phyloP scores from a whole-genome alignment of 768 basidiomycete species.

The Calocybe indica region DNA sequence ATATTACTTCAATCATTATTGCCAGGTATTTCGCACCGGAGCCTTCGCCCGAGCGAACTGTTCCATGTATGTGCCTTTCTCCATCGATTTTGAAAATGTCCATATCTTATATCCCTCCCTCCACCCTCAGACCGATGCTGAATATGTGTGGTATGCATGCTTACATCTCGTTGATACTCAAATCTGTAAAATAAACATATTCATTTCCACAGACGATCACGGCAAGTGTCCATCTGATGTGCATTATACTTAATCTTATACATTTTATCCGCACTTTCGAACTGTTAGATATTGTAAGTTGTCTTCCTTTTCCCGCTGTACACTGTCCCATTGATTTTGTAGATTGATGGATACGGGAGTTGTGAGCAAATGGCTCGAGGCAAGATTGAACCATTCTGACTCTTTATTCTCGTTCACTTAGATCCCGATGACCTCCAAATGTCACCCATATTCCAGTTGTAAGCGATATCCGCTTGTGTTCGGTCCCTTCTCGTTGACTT shows the following conservation, averaged over 20 bases:
- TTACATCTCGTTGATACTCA: background rate
- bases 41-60: slow-evolving; percentile 90
- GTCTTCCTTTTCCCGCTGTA: slow-evolving; percentile 8
- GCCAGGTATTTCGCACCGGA: slow-evolving; percentile 76
- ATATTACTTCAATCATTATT: slow-evolving; percentile 90
- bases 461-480: slow-evolving; percentile 11
- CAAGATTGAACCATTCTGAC: background rate
- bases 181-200: background rate
- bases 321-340: background rate
- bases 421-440: slow-evolving; percentile 79
- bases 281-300: slow-evolving; percentile 15
- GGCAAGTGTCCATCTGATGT: slow-evolving; percentile 36
- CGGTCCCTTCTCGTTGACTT: background rate
- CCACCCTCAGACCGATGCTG: slow-evolving; percentile 61
- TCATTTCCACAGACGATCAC: slow-evolving; percentile 59
- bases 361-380: slow-evolving; percentile 39
- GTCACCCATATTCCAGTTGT: slow-evolving; percentile 71
- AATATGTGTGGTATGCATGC: slow-evolving; percentile 70
- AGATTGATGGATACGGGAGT: slow-evolving; percentile 83
- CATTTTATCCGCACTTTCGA: slow-evolving; percentile 1
- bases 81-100: slow-evolving; percentile 1
- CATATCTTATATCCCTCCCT: slow-evolving; percentile 3
- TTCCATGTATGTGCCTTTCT: slow-evolving; percentile 60
- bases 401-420: slow-evolving; percentile 14
- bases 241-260: background rate